Evolutionary conservation across 1,139 yeast genomes (phyloP).

Genomic region (Meyerozyma athensensis): DNA sequence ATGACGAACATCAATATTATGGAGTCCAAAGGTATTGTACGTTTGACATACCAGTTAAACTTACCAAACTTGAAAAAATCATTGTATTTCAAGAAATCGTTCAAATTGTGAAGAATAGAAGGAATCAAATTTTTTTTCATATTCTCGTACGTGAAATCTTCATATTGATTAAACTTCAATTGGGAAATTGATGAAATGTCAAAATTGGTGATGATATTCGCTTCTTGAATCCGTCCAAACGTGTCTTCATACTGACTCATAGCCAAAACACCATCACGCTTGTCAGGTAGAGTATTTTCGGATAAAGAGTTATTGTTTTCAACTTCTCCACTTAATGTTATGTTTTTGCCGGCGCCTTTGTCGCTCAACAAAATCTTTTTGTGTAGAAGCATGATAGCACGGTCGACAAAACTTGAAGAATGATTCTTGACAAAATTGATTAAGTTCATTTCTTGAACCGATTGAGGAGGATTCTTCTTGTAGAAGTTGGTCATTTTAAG

Average conservation of each 20-base stretch:
- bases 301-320: not conserved
- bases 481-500: slow-evolving; percentile 14
- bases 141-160: slow-evolving; percentile 43
- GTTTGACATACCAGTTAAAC: slow-evolving; percentile 57
- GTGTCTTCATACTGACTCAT: slow-evolving; percentile 40
- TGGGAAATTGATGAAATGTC: slow-evolving; percentile 33
- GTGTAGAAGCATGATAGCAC: slow-evolving; percentile 52
- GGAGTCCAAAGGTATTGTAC: slow-evolving; percentile 59
- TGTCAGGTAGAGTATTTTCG: slow-evolving; percentile 7
- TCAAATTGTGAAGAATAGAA: slow-evolving; percentile 52
- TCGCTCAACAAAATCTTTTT: slow-evolving; percentile 45
- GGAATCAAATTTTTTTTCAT: slow-evolving; percentile 52
- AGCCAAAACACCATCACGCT: slow-evolving; percentile 26
- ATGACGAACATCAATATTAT: slow-evolving; percentile 49
- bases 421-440: slow-evolving; percentile 46
- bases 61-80: slow-evolving; percentile 46
- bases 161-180: slow-evolving; percentile 30
- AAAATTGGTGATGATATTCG: slow-evolving; percentile 33
- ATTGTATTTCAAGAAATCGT: slow-evolving; percentile 47
- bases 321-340: slow-evolving; percentile 6
- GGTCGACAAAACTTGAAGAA: slow-evolving; percentile 52
- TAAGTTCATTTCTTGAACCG: slow-evolving; percentile 41
- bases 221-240: slow-evolving; percentile 36
- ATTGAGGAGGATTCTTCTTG: slow-evolving; percentile 17
- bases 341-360: slow-evolving; percentile 7